Conservation (phyloP, 306 rosid genomes). For the Vigna trinervia region DNA sequence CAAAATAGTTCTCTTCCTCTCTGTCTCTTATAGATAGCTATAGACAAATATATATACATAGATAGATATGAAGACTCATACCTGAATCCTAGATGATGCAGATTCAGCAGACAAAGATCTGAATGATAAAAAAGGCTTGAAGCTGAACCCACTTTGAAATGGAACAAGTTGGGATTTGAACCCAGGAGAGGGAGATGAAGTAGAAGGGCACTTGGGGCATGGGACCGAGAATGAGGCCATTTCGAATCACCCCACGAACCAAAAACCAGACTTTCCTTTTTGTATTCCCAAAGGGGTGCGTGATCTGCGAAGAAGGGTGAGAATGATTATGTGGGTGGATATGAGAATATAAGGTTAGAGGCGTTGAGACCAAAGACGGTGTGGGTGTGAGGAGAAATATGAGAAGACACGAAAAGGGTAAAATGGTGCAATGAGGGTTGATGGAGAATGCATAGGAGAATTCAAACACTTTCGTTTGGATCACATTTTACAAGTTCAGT, state of each 20-base stretch:
- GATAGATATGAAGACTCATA: background rate
- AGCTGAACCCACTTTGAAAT: slow-evolving; percentile 46
- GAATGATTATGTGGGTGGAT: slow-evolving; percentile 38
- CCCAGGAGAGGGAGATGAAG: slow-evolving; percentile 47
- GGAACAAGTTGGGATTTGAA: slow-evolving; percentile 43
- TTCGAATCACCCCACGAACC: slow-evolving; percentile 43
- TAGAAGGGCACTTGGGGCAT: slow-evolving; percentile 58
- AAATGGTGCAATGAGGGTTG: background rate
- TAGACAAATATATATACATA: too few species aligned
- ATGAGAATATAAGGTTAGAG: slow-evolving; percentile 29
- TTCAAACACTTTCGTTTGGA: slow-evolving; percentile 9
- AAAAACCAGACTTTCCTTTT: slow-evolving; percentile 25
- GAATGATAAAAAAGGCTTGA: slow-evolving; percentile 46
- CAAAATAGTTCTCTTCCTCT: background rate
- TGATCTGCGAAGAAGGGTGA: slow-evolving; percentile 33
- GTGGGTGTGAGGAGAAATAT: slow-evolving; percentile 4
- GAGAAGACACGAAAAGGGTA: slow-evolving; percentile 1
- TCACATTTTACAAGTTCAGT: background rate
- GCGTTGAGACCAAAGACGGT: slow-evolving; percentile 51
- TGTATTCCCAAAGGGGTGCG: slow-evolving; percentile 5
- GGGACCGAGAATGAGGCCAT: slow-evolving; percentile 77
- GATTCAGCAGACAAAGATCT: slow-evolving; percentile 55
- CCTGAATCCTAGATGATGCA: slow-evolving; percentile 45
- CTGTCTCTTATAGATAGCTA: too few species aligned
- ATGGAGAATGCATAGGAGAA: slow-evolving; percentile 46